Base-by-base conservation (phyloP, 2,329 filamentous ascomycete genomes). In the Corynespora cassiicola region DNA sequence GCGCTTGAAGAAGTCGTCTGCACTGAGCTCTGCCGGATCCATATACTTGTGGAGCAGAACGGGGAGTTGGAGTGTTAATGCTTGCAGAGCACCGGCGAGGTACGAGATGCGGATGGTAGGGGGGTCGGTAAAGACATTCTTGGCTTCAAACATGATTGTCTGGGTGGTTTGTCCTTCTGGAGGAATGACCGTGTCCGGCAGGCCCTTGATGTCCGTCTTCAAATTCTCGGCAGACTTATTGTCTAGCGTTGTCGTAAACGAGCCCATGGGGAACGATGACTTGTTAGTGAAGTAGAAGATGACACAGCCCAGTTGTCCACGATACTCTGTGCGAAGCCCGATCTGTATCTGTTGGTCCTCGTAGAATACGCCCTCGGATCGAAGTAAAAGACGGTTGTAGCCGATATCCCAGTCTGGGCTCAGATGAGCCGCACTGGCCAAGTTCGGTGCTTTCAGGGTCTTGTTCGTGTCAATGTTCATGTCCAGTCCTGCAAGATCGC, bases 211-310 rank as follows among this genome's bases (percentile, higher is more conserved):
- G 61, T 97, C 94, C 70, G 90, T 87, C 23, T 88, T 88, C 36
- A 99, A 70, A 38, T 80, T 77, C 38, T 90, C 86, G 1, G 77
- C 63, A 0, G 79, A 75, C 12, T 72, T 74, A 49, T 95, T 85
- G 64, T 97, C 91, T 31, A 97, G 74, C 0, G 92, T 95, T 1
- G 94, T 97, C 0, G 94, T 97, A 65, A 99, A 95, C 0, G 91
- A 96, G 36, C 84, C 87, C 57, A 99, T 87, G 1, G 87, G 74
- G 23, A 87, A 86, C 0, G 89, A 85, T 1, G 90, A 90, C 73
- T 96, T 96, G 76, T 99, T 99, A 45, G 85, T 88, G 67, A 97
- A 96, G 70, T 97, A 99, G 34, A 96, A 75, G 58, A 99, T 97
- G 47, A 99, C 75, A 58, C 94, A 96, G 26, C 94, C 94, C 74